These are phyloP conservation scores for Sarcomyxa edulis DNA, from an alignment of 768 basidiomycete species.

Conservation along the genomic window DNA sequence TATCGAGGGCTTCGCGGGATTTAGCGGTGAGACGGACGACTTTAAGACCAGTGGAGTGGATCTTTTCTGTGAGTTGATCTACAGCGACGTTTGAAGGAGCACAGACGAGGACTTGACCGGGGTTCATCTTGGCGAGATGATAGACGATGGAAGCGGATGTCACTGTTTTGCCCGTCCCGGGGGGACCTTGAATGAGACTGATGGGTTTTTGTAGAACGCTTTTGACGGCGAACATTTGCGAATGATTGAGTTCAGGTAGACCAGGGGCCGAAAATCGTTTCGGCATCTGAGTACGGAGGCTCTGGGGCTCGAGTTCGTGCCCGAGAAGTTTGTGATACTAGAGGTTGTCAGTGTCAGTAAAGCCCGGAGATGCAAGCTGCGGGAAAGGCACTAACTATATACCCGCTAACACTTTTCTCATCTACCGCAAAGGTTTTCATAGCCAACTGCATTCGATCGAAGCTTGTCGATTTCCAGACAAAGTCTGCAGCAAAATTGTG, in stretches of 20 bases:
- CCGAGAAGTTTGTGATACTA: slow-evolving; percentile 98
- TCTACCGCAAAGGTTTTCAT: slow-evolving; percentile 99
- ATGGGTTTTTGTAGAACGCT: slow-evolving; percentile 97
- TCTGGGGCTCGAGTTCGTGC: slow-evolving; percentile 95
- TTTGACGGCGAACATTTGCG: slow-evolving; percentile 99
- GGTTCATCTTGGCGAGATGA: slow-evolving; percentile 99
- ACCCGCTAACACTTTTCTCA: slow-evolving; percentile 98
- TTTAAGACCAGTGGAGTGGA: slow-evolving; percentile 97
- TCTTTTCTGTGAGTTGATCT: slow-evolving; percentile 98
- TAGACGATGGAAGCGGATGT: slow-evolving; percentile 99
- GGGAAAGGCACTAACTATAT: slow-evolving; percentile 65
- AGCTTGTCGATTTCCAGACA: slow-evolving; percentile 99
- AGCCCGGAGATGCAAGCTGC: slow-evolving; percentile 2
- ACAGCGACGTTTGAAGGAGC: slow-evolving; percentile 99
- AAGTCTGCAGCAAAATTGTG: slow-evolving; percentile 98
- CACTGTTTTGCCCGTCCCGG: slow-evolving; percentile 98
- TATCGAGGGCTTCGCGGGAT: slow-evolving; percentile 96
- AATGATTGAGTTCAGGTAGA: slow-evolving; percentile 97
- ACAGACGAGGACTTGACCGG: slow-evolving; percentile 97
- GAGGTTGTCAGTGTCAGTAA: slow-evolving; percentile 6
- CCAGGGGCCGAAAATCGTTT: slow-evolving; percentile 97
- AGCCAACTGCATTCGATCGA: slow-evolving; percentile 97
- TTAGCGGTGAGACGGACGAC: slow-evolving; percentile 98
- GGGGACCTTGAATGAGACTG: slow-evolving; percentile 96
- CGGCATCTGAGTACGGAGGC: slow-evolving; percentile 87